A percentile compares a stretch with the other conserved stretches of the same genome.
These are phyloP conservation scores for Neofusicoccum kwambonambiense DNA, from an alignment of 2,329 filamentous ascomycete species.

Conservation along the genomic window DNA sequence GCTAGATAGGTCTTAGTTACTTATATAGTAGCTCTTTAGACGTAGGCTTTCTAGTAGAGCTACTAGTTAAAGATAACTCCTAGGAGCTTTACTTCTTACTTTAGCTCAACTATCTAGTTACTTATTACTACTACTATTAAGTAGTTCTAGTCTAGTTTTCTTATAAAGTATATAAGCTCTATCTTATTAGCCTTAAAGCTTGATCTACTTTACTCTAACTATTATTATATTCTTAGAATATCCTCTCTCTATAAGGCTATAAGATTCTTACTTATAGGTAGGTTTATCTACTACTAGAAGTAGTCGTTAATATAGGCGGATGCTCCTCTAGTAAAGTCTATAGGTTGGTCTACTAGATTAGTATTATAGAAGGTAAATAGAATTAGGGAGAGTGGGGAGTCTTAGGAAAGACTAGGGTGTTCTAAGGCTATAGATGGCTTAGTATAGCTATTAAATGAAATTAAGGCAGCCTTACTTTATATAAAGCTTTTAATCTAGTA, in stretches of 20 bases:
- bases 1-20: constrained; percentile 22
- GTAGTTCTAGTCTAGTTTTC: constrained; percentile 22
- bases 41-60: constrained; percentile 25
- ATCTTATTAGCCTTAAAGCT: constrained; percentile 31
- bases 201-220: constrained; percentile 27
- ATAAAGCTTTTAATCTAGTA: background rate
- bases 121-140: constrained; percentile 4
- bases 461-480: background rate
- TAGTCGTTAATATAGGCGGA: constrained; percentile 15
- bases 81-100: constrained; percentile 26
- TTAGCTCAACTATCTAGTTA: constrained; percentile 22
- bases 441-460: background rate
- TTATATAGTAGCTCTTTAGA: constrained; percentile 21
- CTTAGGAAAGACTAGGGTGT: background rate
- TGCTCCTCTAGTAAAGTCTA: constrained; percentile 1
- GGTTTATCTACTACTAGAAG: constrained; percentile 21
- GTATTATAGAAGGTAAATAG: constrained; percentile 9
- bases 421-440: background rate
- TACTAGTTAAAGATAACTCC: constrained; percentile 28
- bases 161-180: constrained; percentile 31
- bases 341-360: background rate
- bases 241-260: background rate
- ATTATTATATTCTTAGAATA: constrained; percentile 7
- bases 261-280: constrained; percentile 19
- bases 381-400: constrained; percentile 3